Conservation (phyloP, 1,284 basidiomycete species). For the Rhizopogon parksii region DNA sequence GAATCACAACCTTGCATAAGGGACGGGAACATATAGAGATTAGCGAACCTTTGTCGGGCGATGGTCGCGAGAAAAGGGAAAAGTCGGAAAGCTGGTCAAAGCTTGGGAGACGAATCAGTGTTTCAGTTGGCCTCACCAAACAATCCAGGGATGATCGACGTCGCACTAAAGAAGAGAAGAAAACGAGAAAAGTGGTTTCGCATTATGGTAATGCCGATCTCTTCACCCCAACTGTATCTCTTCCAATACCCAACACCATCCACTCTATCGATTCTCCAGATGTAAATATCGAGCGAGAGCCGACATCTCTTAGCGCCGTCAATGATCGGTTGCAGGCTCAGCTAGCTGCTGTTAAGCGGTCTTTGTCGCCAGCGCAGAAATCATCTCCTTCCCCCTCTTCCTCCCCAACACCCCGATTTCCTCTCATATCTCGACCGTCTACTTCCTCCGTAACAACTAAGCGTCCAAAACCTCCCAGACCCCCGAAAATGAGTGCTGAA, state of each 20-base stretch:
- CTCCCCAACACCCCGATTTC: slow-evolving; percentile 17
- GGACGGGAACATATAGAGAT: slow-evolving; percentile 17
- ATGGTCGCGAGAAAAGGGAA: slow-evolving; percentile 30
- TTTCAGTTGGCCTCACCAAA: slow-evolving; percentile 39
- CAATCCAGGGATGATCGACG: slow-evolving; percentile 14
- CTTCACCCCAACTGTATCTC: neutral
- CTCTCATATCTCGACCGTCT: slow-evolving; percentile 18
- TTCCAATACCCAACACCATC: neutral
- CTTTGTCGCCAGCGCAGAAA: slow-evolving; percentile 17
- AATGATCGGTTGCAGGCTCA: slow-evolving; percentile 25
- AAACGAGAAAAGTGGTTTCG: slow-evolving; percentile 17
- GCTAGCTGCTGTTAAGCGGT: slow-evolving; percentile 22
- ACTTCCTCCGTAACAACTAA: slow-evolving; percentile 26
- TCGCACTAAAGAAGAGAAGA: slow-evolving; percentile 22
- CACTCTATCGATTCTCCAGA: slow-evolving; percentile 1
- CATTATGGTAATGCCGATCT: slow-evolving; percentile 12
- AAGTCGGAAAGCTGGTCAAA: slow-evolving; percentile 50
- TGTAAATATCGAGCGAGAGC: slow-evolving; percentile 14
- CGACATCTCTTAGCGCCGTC: slow-evolving; percentile 19
- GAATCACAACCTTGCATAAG: slow-evolving; percentile 1
- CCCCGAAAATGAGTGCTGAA: slow-evolving; percentile 45
- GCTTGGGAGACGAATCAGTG: slow-evolving; percentile 53
- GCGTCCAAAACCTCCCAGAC: slow-evolving; percentile 33
- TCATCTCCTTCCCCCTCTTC: slow-evolving; percentile 13
- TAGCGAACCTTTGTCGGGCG: slow-evolving; percentile 17